These are phyloP conservation scores for Talaromyces trachyspermus DNA, from an alignment of 495 filamentous ascomycete genomes.

Conservation along the genomic window DNA sequence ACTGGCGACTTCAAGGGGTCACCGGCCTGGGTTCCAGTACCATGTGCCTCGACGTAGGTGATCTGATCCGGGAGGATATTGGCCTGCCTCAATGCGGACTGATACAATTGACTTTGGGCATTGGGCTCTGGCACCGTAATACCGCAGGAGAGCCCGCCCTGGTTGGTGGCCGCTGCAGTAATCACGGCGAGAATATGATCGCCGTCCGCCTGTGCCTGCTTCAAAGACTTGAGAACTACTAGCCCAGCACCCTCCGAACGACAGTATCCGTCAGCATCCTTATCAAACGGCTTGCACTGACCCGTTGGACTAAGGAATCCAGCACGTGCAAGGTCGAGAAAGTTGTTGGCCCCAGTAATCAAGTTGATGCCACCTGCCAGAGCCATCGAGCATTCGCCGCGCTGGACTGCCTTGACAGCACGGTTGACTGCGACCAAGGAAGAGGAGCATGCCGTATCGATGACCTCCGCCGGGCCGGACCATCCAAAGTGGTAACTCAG, in stretches of 20 bases:
- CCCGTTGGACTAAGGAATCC: slow-evolving; percentile 37
- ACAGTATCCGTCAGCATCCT: slow-evolving; percentile 28
- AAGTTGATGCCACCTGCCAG: slow-evolving; percentile 30
- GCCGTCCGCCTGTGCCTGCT: slow-evolving; percentile 51
- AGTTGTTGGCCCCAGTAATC: slow-evolving; percentile 21
- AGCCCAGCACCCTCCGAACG: slow-evolving; percentile 26
- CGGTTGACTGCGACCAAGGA: slow-evolving; percentile 15
- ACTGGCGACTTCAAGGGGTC: slow-evolving; percentile 39
- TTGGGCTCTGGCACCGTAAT: slow-evolving; percentile 47
- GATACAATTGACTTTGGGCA: slow-evolving; percentile 23
- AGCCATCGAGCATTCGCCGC: slow-evolving; percentile 27
- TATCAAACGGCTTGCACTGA: slow-evolving; percentile 58
- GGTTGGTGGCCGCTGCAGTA: slow-evolving; percentile 48
- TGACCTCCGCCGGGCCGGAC: slow-evolving; percentile 20
- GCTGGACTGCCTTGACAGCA: slow-evolving; percentile 17
- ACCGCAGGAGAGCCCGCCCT: slow-evolving; percentile 41
- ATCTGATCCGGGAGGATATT: slow-evolving; percentile 7
- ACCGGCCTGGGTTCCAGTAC: slow-evolving; percentile 44
- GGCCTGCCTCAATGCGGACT: slow-evolving; percentile 2
- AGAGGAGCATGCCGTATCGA: slow-evolving; percentile 26
- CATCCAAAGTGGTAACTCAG: slow-evolving; percentile 22
- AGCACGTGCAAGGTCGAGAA: slow-evolving; percentile 27
- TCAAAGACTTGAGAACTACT: slow-evolving; percentile 46
- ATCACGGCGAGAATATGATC: slow-evolving; percentile 58
- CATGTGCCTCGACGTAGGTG: slow-evolving; percentile 39